phyloP scores from a whole-genome alignment of 495 filamentous ascomycete species.

The Amniculicola lignicola region DNA sequence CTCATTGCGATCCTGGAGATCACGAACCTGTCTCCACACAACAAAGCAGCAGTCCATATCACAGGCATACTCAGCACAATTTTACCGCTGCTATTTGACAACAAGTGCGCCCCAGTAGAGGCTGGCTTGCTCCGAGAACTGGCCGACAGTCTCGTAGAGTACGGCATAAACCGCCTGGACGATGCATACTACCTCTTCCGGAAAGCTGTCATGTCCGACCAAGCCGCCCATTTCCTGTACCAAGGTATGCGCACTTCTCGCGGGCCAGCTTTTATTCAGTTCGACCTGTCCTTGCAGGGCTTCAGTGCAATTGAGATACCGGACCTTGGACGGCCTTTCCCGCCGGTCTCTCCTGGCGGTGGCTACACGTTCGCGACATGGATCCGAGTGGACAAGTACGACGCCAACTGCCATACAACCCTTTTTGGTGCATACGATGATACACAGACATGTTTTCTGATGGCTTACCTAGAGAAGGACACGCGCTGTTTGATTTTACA shows the following conservation, averaged over 20 bases:
- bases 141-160: conserved; percentile 55
- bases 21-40: conserved; percentile 61
- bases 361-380: conserved; percentile 89
- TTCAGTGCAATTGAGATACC: conserved; percentile 86
- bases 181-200: conserved; percentile 76
- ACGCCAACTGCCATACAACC: conserved; percentile 81
- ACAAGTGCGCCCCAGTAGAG: conserved; percentile 22
- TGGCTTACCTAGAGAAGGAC: conserved; percentile 91
- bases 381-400: conserved; percentile 84
- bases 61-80: conserved; percentile 72
- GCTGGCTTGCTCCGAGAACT: conserved; percentile 54
- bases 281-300: conserved; percentile 84
- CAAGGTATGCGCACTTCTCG: conserved; percentile 67
- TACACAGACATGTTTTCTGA: conserved; percentile 87
- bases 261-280: conserved; percentile 81
- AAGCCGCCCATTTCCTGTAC: conserved; percentile 69
- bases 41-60: conserved; percentile 71
- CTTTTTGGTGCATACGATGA: conserved; percentile 93
- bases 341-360: conserved; percentile 62
- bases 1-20: conserved; percentile 55
- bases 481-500: conserved; percentile 95
- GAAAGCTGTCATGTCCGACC: conserved; percentile 57
- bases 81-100: conserved; percentile 64
- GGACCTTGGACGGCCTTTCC: conserved; percentile 77
- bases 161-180: conserved; percentile 71